These are phyloP conservation scores for Fusarium setosum DNA, from an alignment of 2,329 filamentous ascomycete genomes.

Conservation along the genomic window DNA sequence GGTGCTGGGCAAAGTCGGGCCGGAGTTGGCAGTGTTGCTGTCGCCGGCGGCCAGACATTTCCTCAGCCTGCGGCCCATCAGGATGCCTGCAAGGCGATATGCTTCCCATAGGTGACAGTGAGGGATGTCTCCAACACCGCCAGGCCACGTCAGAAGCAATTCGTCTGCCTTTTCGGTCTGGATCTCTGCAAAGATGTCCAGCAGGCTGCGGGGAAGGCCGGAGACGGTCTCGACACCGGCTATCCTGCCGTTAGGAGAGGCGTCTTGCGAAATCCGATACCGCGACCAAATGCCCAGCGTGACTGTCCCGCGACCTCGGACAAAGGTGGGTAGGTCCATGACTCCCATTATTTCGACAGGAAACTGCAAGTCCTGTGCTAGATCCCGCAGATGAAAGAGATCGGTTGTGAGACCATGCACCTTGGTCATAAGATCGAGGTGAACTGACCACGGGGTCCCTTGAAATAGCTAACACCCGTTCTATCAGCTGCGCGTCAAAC, in stretches of 20 bases:
- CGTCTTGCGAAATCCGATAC: constrained; percentile 10
- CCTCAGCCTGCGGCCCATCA: constrained; percentile 32
- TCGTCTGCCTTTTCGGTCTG: constrained; percentile 23
- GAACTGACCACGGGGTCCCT: constrained; percentile 23
- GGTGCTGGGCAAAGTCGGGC: not conserved
- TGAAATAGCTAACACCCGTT: constrained; percentile 21
- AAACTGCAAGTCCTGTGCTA: constrained; percentile 1
- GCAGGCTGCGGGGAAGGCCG: constrained; percentile 40
- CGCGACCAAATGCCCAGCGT: constrained; percentile 28
- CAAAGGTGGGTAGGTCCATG: constrained; percentile 37
- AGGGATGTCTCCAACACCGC: constrained; percentile 38
- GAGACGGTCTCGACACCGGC: constrained; percentile 40
- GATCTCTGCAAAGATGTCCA: constrained; percentile 42
- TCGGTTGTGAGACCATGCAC: constrained; percentile 19
- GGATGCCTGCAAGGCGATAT: constrained; percentile 39
- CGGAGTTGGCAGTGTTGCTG: not conserved
- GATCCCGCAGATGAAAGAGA: not conserved
- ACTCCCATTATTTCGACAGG: constrained; percentile 30
- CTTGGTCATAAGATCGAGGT: constrained; percentile 30
- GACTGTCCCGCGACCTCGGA: constrained; percentile 16
- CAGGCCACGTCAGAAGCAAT: constrained; percentile 37
- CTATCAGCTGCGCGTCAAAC: not conserved
- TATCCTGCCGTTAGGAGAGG: not conserved
- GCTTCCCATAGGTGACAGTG: constrained; percentile 46
- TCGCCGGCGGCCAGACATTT: not conserved